Conservation (phyloP, 2,329 filamentous ascomycete genomes). For the Bretziella fagacearum region DNA sequence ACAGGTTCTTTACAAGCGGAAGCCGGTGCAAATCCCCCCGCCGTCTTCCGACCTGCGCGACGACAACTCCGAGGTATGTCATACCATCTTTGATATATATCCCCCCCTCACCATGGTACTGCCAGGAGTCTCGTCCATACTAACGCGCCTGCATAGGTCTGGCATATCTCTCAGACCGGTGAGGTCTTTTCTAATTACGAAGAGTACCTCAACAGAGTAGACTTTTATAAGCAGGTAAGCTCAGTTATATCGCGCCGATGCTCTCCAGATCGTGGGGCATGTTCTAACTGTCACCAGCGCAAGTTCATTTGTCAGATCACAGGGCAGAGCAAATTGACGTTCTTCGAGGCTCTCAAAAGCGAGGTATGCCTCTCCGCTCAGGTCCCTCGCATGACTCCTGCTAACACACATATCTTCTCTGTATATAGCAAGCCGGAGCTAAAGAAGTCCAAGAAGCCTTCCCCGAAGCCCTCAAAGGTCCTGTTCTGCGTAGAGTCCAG, state of each 20-base stretch:
- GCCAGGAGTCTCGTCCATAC: too few species aligned
- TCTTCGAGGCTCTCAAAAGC: slow-evolving; percentile 81
- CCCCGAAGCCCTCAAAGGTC: slow-evolving; percentile 77
- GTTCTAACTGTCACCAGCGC: slow-evolving; percentile 33
- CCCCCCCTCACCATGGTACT: not conserved
- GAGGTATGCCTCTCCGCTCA: slow-evolving; percentile 43
- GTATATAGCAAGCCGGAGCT: slow-evolving; percentile 52
- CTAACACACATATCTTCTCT: slow-evolving; percentile 11
- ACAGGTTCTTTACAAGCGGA: slow-evolving; percentile 90
- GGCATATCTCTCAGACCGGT: slow-evolving; percentile 76
- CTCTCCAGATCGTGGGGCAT: not conserved
- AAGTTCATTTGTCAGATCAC: slow-evolving; percentile 94
- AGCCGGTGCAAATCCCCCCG: slow-evolving; percentile 65
- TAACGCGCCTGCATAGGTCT: slow-evolving; percentile 44
- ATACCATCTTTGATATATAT: not conserved
- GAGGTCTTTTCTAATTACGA: slow-evolving; percentile 86
- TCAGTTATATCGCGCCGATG: not conserved
- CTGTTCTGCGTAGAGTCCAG: slow-evolving; percentile 78
- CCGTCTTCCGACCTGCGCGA: slow-evolving; percentile 55
- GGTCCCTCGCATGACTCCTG: slow-evolving; percentile 15
- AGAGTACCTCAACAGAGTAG: slow-evolving; percentile 60
- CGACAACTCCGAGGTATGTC: slow-evolving; percentile 64
- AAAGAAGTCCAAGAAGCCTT: slow-evolving; percentile 83
- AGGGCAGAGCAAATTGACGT: slow-evolving; percentile 76
- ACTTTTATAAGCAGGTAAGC: slow-evolving; percentile 80